Base-by-base conservation (phyloP, 257 asterid species). In the Salvia miltiorrhiza region DNA sequence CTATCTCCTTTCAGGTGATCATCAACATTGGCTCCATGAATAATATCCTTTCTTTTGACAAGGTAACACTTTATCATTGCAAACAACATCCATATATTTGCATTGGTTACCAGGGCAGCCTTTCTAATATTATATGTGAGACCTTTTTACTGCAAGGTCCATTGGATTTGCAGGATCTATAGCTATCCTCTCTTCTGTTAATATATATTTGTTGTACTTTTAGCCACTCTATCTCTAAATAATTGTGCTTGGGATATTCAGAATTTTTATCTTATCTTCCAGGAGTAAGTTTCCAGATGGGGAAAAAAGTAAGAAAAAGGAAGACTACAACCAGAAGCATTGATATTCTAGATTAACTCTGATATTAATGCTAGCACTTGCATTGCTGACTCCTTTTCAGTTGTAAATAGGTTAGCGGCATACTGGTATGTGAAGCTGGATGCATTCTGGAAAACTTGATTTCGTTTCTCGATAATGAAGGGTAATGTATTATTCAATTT, bases 361-460 rank as follows among this genome's bases (percentile, higher is more conserved):
- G 63, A 64, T 45, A 23, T 48, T 70, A 20, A 16, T 63, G 52
- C 41, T 63, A 39, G 55, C 63, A 57, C 58, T 41, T 71, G 62
- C 44, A 54, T 39, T 75, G 58, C 72, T 79, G 70, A 81, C 66
- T 52, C 35, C 26, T 67, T 77, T 73, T 64, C 33, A 61, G 67
- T 71, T 76, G 24, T 60, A 67, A 78, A 70, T 60, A 93, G 98
- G 93, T 70, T 78, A 88, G 96, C 58, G 96, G 97, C 66, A 76
- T 87, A 79, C 84, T 93, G 85, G 96, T 93, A 66, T 93, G 99
- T 73, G 99, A 90, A 81, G 97, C 99, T 64, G 99, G 99, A 77
- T 90, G 99, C 95, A 90, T 93, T 79, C 84, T 93, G 83, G 99
- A 93, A 82, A 93, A 88, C 77, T 88, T 93, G 86, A 90, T 83